Conservation (phyloP, 805 yeast species). For the Metschnikowia lochheadii region DNA sequence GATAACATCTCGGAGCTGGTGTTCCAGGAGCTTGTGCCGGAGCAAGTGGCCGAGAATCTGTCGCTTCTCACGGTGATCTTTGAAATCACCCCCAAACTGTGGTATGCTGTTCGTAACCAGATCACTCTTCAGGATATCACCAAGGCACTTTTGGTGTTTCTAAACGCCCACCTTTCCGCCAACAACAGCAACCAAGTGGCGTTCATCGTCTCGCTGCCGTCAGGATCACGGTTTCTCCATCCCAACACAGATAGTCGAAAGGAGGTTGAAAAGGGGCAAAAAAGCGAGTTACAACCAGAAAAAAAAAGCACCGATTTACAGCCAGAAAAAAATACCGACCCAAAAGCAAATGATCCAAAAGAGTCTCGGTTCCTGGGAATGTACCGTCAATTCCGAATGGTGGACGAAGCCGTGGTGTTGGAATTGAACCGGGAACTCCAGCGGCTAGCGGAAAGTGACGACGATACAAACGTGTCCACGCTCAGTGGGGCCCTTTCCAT, state of each 20-base stretch:
- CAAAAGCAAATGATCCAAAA: background rate
- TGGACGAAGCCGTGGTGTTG: conserved; percentile 68
- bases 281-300: too few species aligned
- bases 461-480: conserved; percentile 25
- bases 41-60: conserved; percentile 46
- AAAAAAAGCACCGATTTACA: too few species aligned
- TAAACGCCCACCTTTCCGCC: conserved; percentile 84
- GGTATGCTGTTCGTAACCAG: conserved; percentile 48
- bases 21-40: conserved; percentile 35
- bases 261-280: conserved; percentile 1
- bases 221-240: conserved; percentile 64
- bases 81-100: conserved; percentile 71
- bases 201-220: conserved; percentile 69
- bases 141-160: conserved; percentile 64
- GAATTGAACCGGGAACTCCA: conserved; percentile 45
- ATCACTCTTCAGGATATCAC: conserved; percentile 56
- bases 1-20: conserved; percentile 65
- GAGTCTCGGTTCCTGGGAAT: conserved; percentile 47
- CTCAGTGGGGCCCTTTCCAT: conserved; percentile 77
- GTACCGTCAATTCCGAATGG: conserved; percentile 79
- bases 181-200: conserved; percentile 83
- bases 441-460: conserved; percentile 16
- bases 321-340: too few species aligned
- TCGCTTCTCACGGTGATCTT: conserved; percentile 73
- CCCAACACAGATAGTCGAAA: conserved; percentile 41